These are phyloP conservation scores for Hypholoma sublateritium DNA, from an alignment of 768 basidiomycete species.

Conservation along the genomic window DNA sequence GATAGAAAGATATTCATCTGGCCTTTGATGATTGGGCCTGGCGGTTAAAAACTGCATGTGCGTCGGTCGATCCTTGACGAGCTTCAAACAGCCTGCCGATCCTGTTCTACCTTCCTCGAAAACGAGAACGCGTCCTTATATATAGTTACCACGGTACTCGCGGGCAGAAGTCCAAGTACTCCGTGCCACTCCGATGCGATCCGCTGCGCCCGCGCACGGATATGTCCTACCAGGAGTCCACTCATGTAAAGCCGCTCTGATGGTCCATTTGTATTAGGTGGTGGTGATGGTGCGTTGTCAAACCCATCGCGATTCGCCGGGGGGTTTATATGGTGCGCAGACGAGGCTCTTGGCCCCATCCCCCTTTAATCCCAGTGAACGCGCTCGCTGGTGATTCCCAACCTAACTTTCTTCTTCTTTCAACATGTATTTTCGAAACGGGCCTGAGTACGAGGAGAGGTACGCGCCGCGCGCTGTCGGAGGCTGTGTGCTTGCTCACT, in stretches of 20 bases:
- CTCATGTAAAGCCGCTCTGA: no score
- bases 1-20: no score
- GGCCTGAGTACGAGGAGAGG: slow-evolving; percentile 43
- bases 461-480: slow-evolving; percentile 6
- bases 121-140: neutral
- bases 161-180: neutral
- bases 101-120: neutral
- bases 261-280: no score
- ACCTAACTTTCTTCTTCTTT: neutral
- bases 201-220: neutral
- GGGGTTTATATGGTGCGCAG: neutral
- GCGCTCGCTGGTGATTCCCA: neutral
- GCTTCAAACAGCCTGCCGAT: no score
- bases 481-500: neutral
- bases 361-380: slow-evolving; percentile 5
- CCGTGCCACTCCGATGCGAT: neutral
- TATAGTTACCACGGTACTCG: neutral
- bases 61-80: no score
- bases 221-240: neutral
- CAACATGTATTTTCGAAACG: slow-evolving; percentile 30
- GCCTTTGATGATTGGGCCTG: no score
- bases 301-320: no score
- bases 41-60: no score
- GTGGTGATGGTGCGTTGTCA: no score
- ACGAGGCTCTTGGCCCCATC: neutral